phyloP scores from a whole-genome alignment of 2,329 filamentous ascomycete genomes.

The Aspergillus japonicus region DNA sequence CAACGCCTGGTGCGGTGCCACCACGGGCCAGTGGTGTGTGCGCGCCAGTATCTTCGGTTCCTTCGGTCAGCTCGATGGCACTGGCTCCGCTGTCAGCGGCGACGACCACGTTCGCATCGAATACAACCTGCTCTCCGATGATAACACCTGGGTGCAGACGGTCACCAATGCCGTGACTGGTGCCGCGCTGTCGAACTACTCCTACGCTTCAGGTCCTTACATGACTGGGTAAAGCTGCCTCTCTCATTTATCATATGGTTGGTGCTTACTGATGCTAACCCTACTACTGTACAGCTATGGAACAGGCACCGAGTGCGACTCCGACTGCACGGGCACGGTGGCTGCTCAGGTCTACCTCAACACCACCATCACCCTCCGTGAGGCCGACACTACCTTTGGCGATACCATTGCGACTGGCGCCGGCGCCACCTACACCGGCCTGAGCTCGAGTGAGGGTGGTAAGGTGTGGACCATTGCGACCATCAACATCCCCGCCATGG shows the following conservation, averaged over 20 bases:
- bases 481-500: conserved; percentile 39
- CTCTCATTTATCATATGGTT: not conserved
- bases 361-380: conserved; percentile 40
- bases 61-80: conserved; percentile 42
- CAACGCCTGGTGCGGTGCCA: conserved; percentile 45
- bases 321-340: conserved; percentile 40
- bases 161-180: conserved; percentile 41
- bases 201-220: conserved; percentile 35
- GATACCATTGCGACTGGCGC: conserved; percentile 25
- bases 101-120: conserved; percentile 35
- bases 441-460: conserved; percentile 35
- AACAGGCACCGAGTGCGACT: conserved; percentile 45
- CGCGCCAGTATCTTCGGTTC: conserved; percentile 43
- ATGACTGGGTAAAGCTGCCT: conserved; percentile 33
- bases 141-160: conserved; percentile 33
- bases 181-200: conserved; percentile 34
- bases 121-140: conserved; percentile 25
- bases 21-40: conserved; percentile 43
- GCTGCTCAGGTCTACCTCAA: conserved; percentile 41
- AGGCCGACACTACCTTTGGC: conserved; percentile 29
- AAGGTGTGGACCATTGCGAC: conserved; percentile 40
- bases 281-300: conserved; percentile 24
- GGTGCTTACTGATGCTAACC: not conserved
- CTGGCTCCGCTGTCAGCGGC: conserved; percentile 18
- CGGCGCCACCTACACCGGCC: conserved; percentile 36